Conservation (phyloP, 1,284 basidiomycete genomes). For the Paramarasmius palmivorus region DNA sequence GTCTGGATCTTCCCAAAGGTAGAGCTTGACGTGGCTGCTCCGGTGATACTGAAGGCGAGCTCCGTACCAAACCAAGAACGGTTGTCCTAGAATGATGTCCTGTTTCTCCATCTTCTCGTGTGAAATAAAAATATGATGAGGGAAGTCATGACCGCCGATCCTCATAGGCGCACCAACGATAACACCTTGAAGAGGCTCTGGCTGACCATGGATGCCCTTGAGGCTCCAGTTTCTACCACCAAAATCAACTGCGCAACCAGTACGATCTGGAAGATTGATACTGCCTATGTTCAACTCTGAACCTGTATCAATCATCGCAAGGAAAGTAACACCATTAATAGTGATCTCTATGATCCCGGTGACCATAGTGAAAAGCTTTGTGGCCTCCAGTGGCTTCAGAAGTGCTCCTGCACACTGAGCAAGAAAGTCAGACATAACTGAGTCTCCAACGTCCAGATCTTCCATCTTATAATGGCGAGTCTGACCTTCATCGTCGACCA, state of each 20-base stretch:
- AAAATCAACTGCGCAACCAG: slow-evolving; percentile 3
- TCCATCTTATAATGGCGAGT: too few species aligned
- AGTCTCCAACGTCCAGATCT: too few species aligned
- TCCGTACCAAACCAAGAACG: neutral
- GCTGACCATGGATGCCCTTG: neutral
- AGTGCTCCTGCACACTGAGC: neutral
- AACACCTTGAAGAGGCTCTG: slow-evolving; percentile 4
- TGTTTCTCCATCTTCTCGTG: neutral
- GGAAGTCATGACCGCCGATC: slow-evolving; percentile 1
- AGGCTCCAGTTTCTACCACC: neutral
- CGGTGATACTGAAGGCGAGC: slow-evolving; percentile 1
- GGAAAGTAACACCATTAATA: neutral
- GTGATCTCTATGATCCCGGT: slow-evolving; percentile 7
- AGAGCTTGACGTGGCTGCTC: slow-evolving; percentile 2
- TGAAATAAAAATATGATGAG: slow-evolving; percentile 2
- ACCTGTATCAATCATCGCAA: slow-evolving; percentile 22
- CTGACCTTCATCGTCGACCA: too few species aligned
- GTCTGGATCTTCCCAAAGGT: neutral
- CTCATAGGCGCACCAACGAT: neutral
- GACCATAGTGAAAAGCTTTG: slow-evolving; percentile 11
- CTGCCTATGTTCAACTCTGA: slow-evolving; percentile 26
- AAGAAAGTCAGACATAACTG: too few species aligned
- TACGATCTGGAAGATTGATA: neutral
- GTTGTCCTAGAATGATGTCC: slow-evolving; percentile 3
- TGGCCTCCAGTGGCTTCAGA: neutral